A percentile compares a stretch with the other conserved stretches of the same genome.
phyloP scores from a whole-genome alignment of 768 basidiomycete species.

The Hypholoma fasciculare region DNA sequence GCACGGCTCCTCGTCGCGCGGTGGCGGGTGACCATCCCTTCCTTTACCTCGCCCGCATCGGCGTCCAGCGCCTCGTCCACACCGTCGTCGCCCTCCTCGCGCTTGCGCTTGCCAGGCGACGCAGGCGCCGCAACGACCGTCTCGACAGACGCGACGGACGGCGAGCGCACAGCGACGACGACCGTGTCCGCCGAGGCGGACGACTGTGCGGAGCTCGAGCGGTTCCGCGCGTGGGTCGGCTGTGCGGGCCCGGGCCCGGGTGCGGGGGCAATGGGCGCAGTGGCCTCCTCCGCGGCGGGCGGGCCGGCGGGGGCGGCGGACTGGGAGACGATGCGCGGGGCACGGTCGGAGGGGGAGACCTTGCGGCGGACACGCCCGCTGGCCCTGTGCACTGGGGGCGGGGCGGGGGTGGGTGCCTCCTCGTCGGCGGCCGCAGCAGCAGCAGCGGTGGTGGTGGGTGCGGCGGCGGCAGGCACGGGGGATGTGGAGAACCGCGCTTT shows the following conservation, averaged over 20 bases:
- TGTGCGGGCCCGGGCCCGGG: slow-evolving; percentile 26
- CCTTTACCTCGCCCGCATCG: neutral
- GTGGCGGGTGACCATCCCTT: slow-evolving; percentile 40
- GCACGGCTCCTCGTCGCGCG: slow-evolving; percentile 22
- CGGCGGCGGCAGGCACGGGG: neutral
- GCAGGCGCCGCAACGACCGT: slow-evolving; percentile 31
- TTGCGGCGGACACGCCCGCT: slow-evolving; percentile 17
- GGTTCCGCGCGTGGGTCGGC: slow-evolving; percentile 3
- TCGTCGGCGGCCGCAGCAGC: too few relatives aligned
- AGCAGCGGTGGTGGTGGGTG: neutral
- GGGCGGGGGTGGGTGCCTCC: neutral
- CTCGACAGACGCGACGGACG: slow-evolving; percentile 37
- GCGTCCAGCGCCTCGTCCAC: slow-evolving; percentile 1
- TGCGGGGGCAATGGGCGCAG: slow-evolving; percentile 2
- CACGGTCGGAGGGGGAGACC: slow-evolving; percentile 10
- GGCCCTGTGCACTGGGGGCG: neutral
- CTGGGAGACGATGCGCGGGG: slow-evolving; percentile 6
- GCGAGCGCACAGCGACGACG: slow-evolving; percentile 28
- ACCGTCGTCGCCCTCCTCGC: slow-evolving; percentile 7
- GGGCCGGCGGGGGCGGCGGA: slow-evolving; percentile 2
- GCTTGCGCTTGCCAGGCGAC: slow-evolving; percentile 16
- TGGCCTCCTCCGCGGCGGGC: slow-evolving; percentile 2
- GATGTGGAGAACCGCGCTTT: neutral
- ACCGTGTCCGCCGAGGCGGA: slow-evolving; percentile 35
- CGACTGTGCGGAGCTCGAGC: slow-evolving; percentile 35